Evolutionary conservation across 148 eudicot species (phyloP).

Genomic region (Polygonum aviculare): DNA sequence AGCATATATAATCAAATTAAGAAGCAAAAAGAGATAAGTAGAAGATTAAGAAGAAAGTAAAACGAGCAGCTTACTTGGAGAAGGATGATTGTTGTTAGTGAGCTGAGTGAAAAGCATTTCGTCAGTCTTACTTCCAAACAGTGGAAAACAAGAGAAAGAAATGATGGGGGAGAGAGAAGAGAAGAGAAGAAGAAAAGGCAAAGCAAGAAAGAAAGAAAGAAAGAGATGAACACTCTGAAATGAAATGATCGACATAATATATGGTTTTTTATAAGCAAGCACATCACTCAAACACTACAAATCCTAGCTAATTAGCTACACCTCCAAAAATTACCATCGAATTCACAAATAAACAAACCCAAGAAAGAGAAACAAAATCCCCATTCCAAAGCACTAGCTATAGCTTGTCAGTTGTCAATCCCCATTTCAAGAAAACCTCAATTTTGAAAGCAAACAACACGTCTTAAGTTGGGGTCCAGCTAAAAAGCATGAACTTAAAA

Average conservation of each 20-base stretch:
- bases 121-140: conserved; percentile 31
- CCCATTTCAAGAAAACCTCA: not conserved
- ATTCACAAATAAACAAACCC: not conserved
- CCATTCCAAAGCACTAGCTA: not conserved
- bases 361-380: not conserved
- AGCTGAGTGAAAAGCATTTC: not conserved
- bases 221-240: not conserved
- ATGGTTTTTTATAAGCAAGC: not conserved
- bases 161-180: conserved; percentile 5
- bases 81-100: not conserved
- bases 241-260: not conserved
- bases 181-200: too few relatives aligned
- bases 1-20: not conserved
- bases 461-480: not conserved
- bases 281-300: not conserved
- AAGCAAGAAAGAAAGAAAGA: too few relatives aligned
- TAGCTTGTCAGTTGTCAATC: not conserved
- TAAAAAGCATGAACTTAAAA: not conserved
- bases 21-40: not conserved
- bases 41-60: not conserved
- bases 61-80: not conserved
- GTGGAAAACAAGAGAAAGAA: conserved; percentile 16
- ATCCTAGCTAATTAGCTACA: too few relatives aligned
- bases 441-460: not conserved
- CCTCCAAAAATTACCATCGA: too few relatives aligned